Evolutionary conservation across 768 basidiomycete species (phyloP).

Genomic region (Tulasnella sp.): DNA sequence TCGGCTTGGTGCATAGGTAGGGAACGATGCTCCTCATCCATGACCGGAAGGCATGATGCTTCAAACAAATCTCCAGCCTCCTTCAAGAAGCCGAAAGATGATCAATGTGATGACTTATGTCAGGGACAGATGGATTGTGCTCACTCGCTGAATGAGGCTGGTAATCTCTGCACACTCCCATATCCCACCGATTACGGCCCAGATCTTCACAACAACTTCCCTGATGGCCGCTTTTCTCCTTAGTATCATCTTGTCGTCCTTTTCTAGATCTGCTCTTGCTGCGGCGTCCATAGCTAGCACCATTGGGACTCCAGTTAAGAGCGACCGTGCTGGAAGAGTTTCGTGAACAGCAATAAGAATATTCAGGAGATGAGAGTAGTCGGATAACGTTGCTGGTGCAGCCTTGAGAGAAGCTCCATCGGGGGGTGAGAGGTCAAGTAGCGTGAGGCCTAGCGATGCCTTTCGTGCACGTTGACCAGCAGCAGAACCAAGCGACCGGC

Average conservation of each 20-base stretch:
- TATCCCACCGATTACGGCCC: constrained; percentile 54
- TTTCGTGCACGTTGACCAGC: constrained; percentile 11
- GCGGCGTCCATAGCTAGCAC: constrained; percentile 58
- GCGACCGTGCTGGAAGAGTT: constrained; percentile 58
- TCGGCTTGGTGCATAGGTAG: constrained; percentile 38
- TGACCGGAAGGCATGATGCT: too few relatives aligned
- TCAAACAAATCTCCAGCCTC: too few relatives aligned
- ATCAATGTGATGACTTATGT: not conserved
- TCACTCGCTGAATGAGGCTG: constrained; percentile 4
- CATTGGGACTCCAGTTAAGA: constrained; percentile 78
- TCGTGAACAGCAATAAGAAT: constrained; percentile 58
- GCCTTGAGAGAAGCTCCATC: constrained; percentile 21
- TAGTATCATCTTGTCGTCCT: constrained; percentile 29
- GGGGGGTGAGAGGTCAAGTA: constrained; percentile 20
- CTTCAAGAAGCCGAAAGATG: not conserved
- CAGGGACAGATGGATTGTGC: not conserved
- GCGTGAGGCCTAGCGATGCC: constrained; percentile 14
- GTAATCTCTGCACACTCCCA: constrained; percentile 55
- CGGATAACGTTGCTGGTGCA: constrained; percentile 50
- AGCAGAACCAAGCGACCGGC: not conserved
- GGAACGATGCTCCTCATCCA: constrained; percentile 14
- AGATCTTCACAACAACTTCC: constrained; percentile 51
- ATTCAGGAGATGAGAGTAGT: constrained; percentile 60
- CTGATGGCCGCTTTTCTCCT: constrained; percentile 45
- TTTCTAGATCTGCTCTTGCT: constrained; percentile 31